Base-by-base conservation (phyloP, 805 yeast genomes). In the Sugiyamaella lignohabitans region DNA sequence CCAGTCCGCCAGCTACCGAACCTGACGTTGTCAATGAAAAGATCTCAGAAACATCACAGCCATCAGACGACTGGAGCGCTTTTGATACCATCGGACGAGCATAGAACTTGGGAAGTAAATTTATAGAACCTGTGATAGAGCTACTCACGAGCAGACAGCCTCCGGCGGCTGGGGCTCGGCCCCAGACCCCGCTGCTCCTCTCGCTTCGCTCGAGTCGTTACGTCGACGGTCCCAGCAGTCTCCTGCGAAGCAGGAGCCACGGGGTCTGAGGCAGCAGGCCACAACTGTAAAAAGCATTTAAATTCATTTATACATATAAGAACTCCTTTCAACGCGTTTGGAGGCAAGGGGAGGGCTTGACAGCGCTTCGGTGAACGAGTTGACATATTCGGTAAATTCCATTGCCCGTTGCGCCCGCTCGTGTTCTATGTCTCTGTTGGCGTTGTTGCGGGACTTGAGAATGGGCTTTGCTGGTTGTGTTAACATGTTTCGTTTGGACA, bases 31-130 rank as follows among this genome's bases (percentile, higher is more conserved):
- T 38, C 3, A 30, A 43, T 11, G 21, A 32, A 1, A 47, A 34
- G 16, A 40, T 34, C 8, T 3, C 43, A 16, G 23, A 36, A 14
- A 44, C 24, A 36, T 14, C 38, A 10, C 17, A 35, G 18, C 20
- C 18, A 10, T 38, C 43, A 16, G 64, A 61, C 11, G 63, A 63
- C 40, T 67, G 71, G 71, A 66, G 59, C 40, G 66, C 53, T 45
- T 67, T 67, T 50, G 70, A 67, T 40, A 49, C 52, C 4, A 64
- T 67, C 27, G 71, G 70, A 4, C 14, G 40, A 21, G 40, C 44
- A 38, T 38, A 38, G 14, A 35, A n/a, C n/a, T n/a, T n/a, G n/a
- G n/a, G n/a, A n/a, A n/a, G n/a, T n/a, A n/a, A n/a, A n/a, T n/a
- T n/a, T n/a, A n/a, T n/a, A n/a, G n/a, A n/a, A n/a, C n/a, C n/a